Evolutionary conservation across 805 yeast species (phyloP).

Genomic region (Komagataella pseudopastoris): DNA sequence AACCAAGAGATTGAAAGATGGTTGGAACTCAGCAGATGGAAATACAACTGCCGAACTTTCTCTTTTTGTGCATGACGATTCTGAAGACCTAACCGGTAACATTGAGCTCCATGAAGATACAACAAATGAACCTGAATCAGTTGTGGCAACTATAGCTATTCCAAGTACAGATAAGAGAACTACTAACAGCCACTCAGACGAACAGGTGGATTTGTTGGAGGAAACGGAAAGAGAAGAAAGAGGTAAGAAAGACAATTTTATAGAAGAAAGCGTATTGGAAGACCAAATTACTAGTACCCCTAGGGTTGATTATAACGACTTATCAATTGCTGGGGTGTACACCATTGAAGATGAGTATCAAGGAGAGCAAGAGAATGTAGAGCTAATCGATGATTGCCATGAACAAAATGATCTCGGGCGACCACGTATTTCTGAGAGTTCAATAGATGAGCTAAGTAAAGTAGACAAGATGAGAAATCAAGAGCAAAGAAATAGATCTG

Average conservation of each 20-base stretch:
- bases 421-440: background rate
- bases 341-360: background rate
- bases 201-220: background rate
- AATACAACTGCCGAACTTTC: background rate
- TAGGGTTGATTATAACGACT: background rate
- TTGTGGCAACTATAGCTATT: background rate
- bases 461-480: slow-evolving; percentile 1
- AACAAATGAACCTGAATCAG: background rate
- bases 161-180: background rate
- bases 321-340: background rate
- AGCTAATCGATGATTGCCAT: background rate
- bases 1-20: background rate
- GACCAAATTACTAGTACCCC: background rate
- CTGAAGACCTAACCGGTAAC: background rate
- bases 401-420: slow-evolving; percentile 2
- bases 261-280: background rate
- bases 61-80: background rate
- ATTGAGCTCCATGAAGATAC: background rate
- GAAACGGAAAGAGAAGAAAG: slow-evolving; percentile 4
- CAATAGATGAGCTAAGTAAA: background rate
- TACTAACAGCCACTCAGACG: background rate
- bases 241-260: background rate
- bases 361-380: slow-evolving; percentile 3
- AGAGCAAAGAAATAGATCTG: background rate
- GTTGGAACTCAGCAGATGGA: background rate